Base-by-base conservation (phyloP, 352 stramenopile species). In the Peronospora belbahrii region DNA sequence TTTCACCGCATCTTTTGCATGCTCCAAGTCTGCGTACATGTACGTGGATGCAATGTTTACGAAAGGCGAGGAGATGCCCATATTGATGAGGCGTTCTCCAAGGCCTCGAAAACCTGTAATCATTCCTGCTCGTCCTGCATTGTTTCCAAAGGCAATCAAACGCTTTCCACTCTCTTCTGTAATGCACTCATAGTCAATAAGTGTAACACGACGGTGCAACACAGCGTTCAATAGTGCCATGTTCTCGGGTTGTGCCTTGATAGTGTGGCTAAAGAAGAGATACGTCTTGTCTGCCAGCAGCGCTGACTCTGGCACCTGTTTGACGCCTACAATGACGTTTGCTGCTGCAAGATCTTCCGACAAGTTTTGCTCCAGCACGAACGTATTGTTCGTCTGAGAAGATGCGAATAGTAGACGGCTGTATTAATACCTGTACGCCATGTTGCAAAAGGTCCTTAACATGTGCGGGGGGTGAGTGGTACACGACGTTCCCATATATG, bases 111-210 rank as follows among this genome's bases (percentile, higher is more conserved):
- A 91, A 23, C 83, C 90, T 20, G 96, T 85, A 53, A 98, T 83
- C 85, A 97, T 97, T 36, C 94, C 95, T 4, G 95, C 95, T 24
- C 91, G 80, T 17, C 95, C 95, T 4, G 94, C 95, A 60, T 96
- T 98, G 39, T 85, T 70, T 15, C 95, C 95, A 57, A 98, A 98
- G 25, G 90, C 88, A 43, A 98, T 96, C 7, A 97, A 57, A 4
- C 88, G 83, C 55, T 83, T 81, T 37, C 78, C 83, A 30, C 78
- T 80, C 20, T 79, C 62, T 42, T 95, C 70, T 2, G 82, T 94
- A 62, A 98, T 98, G 52, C 87, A 97, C 59, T 98, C 95, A 60
- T 98, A 98, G 66, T 98, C 95, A 48, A 98, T 89, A 20, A 98
- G 73, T 39, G 88, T 88, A 50, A 98, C 89, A 19, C 89, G 85